A percentile compares a stretch with the other conserved stretches of the same genome.
Evolutionary conservation across 2,329 filamentous ascomycete genomes (phyloP).

Genomic region (Taxawa tesnikishii): DNA sequence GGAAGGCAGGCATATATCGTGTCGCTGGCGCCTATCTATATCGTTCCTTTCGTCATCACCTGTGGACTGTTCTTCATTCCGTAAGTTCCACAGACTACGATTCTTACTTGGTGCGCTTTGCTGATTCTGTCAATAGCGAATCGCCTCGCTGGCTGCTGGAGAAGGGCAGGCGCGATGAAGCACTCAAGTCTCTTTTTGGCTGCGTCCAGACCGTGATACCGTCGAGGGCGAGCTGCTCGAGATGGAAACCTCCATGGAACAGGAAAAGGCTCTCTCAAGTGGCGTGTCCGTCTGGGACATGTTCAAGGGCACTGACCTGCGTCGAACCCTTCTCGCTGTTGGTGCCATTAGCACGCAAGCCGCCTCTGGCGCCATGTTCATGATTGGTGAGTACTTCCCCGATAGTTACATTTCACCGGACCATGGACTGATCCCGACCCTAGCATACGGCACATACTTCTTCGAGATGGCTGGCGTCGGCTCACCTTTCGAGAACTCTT

Average conservation of each 20-base stretch:
- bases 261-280: constrained; percentile 18
- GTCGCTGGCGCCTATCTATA: constrained; percentile 41
- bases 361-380: constrained; percentile 25
- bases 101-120: not conserved
- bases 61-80: constrained; percentile 29
- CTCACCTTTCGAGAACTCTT: constrained; percentile 44
- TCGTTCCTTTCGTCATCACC: constrained; percentile 36
- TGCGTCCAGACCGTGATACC: constrained; percentile 9
- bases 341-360: constrained; percentile 23
- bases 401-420: too few species aligned
- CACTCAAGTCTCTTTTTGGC: constrained; percentile 11
- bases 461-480: constrained; percentile 46
- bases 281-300: constrained; percentile 21
- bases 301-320: constrained; percentile 21
- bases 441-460: constrained; percentile 45
- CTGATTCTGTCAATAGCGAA: constrained; percentile 5
- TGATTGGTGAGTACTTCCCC: constrained; percentile 15
- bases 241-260: constrained; percentile 21
- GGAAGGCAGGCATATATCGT: constrained; percentile 27
- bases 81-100: not conserved
- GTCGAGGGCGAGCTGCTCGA: constrained; percentile 11
- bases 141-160: constrained; percentile 29
- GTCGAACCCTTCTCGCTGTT: constrained; percentile 23
- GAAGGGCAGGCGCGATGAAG: constrained; percentile 9
- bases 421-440: not conserved